Evolutionary conservation across 2,329 filamentous ascomycete genomes (phyloP).

Genomic region (Colletotrichum endophyticum): DNA sequence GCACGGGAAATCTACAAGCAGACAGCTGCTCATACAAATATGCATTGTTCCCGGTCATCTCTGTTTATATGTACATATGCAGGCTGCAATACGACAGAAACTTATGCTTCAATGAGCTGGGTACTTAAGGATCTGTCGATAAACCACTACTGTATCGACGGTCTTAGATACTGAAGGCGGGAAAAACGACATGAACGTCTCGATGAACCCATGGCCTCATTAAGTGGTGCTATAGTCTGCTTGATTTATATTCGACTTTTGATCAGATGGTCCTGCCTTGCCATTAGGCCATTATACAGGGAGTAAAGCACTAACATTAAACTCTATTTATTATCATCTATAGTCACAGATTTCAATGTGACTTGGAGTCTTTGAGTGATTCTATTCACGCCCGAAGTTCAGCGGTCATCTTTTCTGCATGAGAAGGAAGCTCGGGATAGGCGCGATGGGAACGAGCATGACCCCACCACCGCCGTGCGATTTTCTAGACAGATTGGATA

Average conservation of each 20-base stretch:
- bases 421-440: too few relatives aligned
- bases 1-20: too few relatives aligned
- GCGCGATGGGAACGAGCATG: too few relatives aligned
- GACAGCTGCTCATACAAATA: too few relatives aligned
- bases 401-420: neutral
- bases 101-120: too few relatives aligned
- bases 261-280: neutral
- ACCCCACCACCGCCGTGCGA: too few relatives aligned
- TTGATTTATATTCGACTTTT: too few relatives aligned
- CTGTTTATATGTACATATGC: too few relatives aligned
- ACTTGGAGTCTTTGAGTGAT: accelerated
- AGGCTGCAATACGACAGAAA: accelerated
- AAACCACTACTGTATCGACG: too few relatives aligned
- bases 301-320: accelerated
- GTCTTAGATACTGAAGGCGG: too few relatives aligned
- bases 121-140: accelerated
- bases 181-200: neutral
- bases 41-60: too few relatives aligned
- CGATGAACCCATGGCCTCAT: neutral
- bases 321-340: neutral
- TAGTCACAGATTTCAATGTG: accelerated
- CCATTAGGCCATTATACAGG: accelerated
- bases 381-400: neutral
- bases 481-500: too few relatives aligned
- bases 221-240: neutral